These are phyloP conservation scores for Mucor ambiguus DNA, from an alignment of 371 early-diverging fungal genomes.

Conservation along the genomic window DNA sequence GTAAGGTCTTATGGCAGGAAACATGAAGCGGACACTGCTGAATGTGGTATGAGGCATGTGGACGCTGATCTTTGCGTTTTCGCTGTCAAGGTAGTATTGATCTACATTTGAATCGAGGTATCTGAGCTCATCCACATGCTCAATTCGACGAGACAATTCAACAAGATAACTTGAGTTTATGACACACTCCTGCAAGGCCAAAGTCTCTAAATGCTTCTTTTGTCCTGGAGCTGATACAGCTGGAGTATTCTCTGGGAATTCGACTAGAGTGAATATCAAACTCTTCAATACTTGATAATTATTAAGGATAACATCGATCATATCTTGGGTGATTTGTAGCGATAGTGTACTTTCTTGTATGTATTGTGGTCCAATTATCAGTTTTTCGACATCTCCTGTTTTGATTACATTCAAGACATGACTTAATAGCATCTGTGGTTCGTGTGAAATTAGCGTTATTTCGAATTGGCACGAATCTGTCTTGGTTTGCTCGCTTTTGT, in stretches of 20 bases:
- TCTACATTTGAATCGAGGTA: neutral
- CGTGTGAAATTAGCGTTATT: neutral
- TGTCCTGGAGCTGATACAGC: neutral
- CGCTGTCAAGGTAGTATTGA: neutral
- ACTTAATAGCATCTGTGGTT: neutral
- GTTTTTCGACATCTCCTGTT: neutral
- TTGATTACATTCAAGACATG: neutral
- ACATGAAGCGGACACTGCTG: neutral
- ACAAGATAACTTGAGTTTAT: neutral
- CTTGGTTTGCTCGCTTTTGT: neutral
- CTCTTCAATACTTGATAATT: neutral
- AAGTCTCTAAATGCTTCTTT: neutral
- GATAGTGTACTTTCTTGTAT: neutral
- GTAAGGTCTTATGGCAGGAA: neutral
- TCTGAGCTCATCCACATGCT: neutral
- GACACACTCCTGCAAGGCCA: neutral
- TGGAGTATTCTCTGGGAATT: neutral
- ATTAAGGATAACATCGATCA: neutral
- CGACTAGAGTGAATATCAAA: neutral
- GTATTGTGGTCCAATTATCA: neutral
- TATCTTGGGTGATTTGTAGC: neutral
- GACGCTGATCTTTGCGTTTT: neutral
- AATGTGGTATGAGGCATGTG: neutral
- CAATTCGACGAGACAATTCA: neutral
- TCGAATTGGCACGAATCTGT: neutral